A percentile compares a stretch with the other conserved stretches of the same genome.
Evolutionary conservation across 257 asterid genomes (phyloP).

Genomic region (Salvia rosmarinus): DNA sequence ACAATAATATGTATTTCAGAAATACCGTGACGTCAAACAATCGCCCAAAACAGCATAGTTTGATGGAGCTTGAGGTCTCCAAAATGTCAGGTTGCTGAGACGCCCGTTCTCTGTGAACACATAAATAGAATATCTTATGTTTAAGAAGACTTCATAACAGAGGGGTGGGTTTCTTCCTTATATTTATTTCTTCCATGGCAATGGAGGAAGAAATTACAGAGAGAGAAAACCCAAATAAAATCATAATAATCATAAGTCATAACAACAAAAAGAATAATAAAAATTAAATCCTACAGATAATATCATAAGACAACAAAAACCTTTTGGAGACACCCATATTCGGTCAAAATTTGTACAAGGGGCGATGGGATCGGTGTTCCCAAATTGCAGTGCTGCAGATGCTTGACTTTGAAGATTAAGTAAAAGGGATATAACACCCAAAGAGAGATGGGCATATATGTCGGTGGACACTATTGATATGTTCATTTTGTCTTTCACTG

Average conservation of each 20-base stretch:
- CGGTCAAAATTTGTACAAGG: conserved; percentile 91
- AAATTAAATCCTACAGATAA: conserved; percentile 21
- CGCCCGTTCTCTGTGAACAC: conserved; percentile 68
- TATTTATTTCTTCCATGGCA: conserved; percentile 9
- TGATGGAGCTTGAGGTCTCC: conserved; percentile 99
- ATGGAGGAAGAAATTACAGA: conserved; percentile 17
- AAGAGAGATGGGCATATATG: conserved; percentile 88
- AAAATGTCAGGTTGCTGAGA: conserved; percentile 87
- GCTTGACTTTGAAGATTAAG: conserved; percentile 92
- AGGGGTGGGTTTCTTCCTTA: not conserved
- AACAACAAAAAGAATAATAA: conserved; percentile 1
- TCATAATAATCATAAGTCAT: conserved; percentile 13
- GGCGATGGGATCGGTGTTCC: conserved; percentile 83
- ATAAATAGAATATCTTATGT: conserved; percentile 27
- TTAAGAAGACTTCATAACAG: conserved; percentile 5
- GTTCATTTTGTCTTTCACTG: conserved; percentile 88
- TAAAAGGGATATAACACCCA: conserved; percentile 86
- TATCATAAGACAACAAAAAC: conserved; percentile 42
- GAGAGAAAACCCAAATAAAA: conserved; percentile 15
- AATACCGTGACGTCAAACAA: conserved; percentile 93
- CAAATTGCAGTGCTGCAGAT: conserved; percentile 81
- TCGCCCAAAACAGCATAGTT: conserved; percentile 94
- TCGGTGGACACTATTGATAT: conserved; percentile 75
- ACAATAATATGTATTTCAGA: not conserved
- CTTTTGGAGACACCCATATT: conserved; percentile 93